phyloP scores from a whole-genome alignment of 768 basidiomycete species.

The Macrolepiota fuliginosa region DNA sequence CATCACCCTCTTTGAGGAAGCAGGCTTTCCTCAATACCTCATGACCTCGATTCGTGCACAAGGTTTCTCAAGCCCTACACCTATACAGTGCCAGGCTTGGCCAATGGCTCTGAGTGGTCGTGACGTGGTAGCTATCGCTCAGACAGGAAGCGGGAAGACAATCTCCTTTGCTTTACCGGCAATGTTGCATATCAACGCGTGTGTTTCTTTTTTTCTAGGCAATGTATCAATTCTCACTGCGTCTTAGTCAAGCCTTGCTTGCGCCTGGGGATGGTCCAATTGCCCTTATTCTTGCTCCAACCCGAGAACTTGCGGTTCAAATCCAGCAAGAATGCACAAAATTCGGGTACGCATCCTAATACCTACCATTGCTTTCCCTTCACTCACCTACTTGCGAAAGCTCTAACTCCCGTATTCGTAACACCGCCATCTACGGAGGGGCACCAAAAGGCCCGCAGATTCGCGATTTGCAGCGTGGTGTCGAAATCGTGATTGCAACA shows the following conservation, averaged over 20 bases:
- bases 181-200: conserved; percentile 99
- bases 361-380: not conserved
- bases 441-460: conserved; percentile 99
- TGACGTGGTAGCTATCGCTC: conserved; percentile 95
- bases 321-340: conserved; percentile 99
- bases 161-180: conserved; percentile 98
- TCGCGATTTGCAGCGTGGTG: conserved; percentile 94
- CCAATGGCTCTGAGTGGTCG: conserved; percentile 96
- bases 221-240: conserved; percentile 13
- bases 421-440: conserved; percentile 98
- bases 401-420: conserved; percentile 91
- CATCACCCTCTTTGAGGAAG: conserved; percentile 89
- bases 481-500: conserved; percentile 99
- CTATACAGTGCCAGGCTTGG: conserved; percentile 99
- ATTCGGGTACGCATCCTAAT: conserved; percentile 67
- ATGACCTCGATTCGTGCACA: conserved; percentile 91
- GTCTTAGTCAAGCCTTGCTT: conserved; percentile 81
- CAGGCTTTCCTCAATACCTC: conserved; percentile 95
- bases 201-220: conserved; percentile 27
- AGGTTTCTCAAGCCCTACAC: conserved; percentile 87
- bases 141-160: conserved; percentile 98
- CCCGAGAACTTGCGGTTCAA: conserved; percentile 97
- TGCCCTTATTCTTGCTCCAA: conserved; percentile 93
- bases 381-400: conserved; percentile 30
- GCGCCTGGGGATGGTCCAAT: conserved; percentile 96